A percentile compares a stretch with the other conserved stretches of the same genome.
These are phyloP conservation scores for Hansfordia pulvinata DNA, from an alignment of 2,329 filamentous ascomycete species.

Conservation along the genomic window DNA sequence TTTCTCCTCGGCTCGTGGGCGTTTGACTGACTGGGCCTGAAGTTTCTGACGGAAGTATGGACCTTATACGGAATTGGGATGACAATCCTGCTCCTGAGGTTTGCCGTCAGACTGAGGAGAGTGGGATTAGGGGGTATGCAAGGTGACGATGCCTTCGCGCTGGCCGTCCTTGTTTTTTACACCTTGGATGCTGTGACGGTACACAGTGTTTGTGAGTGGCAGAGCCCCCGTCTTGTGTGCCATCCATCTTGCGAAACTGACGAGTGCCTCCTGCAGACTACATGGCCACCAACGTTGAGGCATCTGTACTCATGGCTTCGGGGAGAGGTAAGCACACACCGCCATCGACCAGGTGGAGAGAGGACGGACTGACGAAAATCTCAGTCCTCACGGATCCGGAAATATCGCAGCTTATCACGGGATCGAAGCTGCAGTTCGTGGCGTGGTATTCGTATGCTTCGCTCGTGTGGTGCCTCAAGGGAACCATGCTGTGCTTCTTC, in stretches of 20 bases:
- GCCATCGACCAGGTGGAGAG: not conserved
- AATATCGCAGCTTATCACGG: constrained; percentile 13
- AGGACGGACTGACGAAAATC: not conserved
- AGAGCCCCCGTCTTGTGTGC: not conserved
- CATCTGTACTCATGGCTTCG: not conserved
- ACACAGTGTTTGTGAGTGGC: constrained; percentile 15
- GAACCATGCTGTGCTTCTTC: constrained; percentile 16
- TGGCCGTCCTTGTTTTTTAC: constrained; percentile 19
- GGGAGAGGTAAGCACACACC: not conserved
- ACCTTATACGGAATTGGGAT: constrained; percentile 17
- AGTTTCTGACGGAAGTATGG: constrained; percentile 18
- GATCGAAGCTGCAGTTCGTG: constrained; percentile 21
- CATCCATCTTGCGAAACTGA: not conserved
- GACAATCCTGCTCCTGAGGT: constrained; percentile 17
- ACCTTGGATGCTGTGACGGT: constrained; percentile 21
- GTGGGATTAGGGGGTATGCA: constrained; percentile 21
- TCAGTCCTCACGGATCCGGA: constrained; percentile 13
- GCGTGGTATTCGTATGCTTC: constrained; percentile 25
- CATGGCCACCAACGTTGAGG: constrained; percentile 15
- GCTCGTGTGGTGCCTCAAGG: constrained; percentile 20
- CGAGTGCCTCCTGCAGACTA: constrained; percentile 7
- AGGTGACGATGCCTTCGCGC: constrained; percentile 23
- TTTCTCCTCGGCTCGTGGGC: no score
- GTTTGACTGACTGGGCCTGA: no score
- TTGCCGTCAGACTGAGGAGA: constrained; percentile 19